Conservation (phyloP, 2,329 filamentous ascomycete species). For the Raffaelea ambrosiae region DNA sequence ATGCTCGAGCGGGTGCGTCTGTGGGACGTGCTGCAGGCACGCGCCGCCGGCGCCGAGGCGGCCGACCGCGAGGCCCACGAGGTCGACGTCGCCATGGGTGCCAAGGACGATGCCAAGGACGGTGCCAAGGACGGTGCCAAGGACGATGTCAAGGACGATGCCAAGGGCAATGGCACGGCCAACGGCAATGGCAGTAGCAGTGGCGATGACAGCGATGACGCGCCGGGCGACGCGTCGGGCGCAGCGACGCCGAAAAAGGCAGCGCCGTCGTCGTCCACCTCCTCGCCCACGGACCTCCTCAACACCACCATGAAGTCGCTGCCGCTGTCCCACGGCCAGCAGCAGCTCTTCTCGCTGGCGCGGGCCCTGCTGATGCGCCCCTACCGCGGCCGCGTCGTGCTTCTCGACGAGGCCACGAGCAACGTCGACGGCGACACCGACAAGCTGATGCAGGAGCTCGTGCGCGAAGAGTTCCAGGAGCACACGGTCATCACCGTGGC, state of each 20-base stretch:
- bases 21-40: background rate
- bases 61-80: too few species aligned
- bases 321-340: constrained; percentile 9
- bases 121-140: too few species aligned
- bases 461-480: constrained; percentile 8
- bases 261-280: too few species aligned
- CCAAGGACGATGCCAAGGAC: too few species aligned
- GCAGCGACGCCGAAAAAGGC: too few species aligned
- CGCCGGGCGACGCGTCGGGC: too few species aligned
- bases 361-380: constrained; percentile 9
- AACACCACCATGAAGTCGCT: background rate
- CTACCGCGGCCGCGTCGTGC: background rate
- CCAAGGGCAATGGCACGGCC: too few species aligned
- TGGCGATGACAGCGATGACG: too few species aligned
- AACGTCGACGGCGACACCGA: constrained; percentile 9
- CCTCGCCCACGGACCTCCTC: background rate
- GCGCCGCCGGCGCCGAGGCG: too few species aligned
- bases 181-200: too few species aligned
- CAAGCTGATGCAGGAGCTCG: constrained; percentile 5
- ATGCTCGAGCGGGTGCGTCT: constrained; percentile 1
- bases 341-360: constrained; percentile 10
- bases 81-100: too few species aligned
- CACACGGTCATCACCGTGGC: constrained; percentile 11
- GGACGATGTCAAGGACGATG: too few species aligned
- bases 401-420: constrained; percentile 11